phyloP scores from a whole-genome alignment of 768 basidiomycete species.

The Antrodiella citrinella region DNA sequence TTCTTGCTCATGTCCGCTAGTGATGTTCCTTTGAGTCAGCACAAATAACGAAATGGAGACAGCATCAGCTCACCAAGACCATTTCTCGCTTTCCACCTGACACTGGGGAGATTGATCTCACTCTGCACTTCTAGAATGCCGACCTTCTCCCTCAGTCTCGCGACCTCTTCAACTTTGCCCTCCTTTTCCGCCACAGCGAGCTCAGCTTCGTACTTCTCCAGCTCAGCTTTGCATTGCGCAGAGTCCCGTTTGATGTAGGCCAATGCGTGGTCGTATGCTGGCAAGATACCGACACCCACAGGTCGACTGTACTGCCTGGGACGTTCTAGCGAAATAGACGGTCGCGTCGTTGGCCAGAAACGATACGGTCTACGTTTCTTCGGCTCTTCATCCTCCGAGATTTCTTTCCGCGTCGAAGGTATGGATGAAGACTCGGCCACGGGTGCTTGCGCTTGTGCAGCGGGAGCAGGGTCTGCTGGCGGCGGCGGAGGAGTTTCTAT shows the following conservation, averaged over 20 bases:
- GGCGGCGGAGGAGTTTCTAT: constrained; percentile 10
- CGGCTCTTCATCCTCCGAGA: constrained; percentile 4
- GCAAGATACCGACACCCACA: constrained; percentile 51
- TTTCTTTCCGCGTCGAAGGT: not conserved
- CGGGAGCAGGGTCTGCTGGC: not conserved
- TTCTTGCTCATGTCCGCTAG: constrained; percentile 61
- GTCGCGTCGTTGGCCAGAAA: constrained; percentile 29
- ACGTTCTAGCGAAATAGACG: constrained; percentile 40
- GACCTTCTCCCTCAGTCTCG: constrained; percentile 39
- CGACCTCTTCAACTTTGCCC: constrained; percentile 29
- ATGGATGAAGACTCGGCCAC: not conserved
- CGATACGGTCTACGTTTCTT: constrained; percentile 1
- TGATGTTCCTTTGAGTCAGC: not conserved
- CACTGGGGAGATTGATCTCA: constrained; percentile 75
- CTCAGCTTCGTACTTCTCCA: constrained; percentile 27
- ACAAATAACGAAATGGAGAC: not conserved
- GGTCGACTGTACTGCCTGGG: constrained; percentile 63
- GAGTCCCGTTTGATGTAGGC: constrained; percentile 61
- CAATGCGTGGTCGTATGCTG: constrained; percentile 82
- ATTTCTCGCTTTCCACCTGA: constrained; percentile 70
- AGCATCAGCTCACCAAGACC: constrained; percentile 55
- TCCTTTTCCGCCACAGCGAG: constrained; percentile 17
- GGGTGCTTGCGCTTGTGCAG: not conserved
- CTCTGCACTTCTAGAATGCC: constrained; percentile 70
- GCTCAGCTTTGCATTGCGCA: constrained; percentile 35